Base-by-base conservation (phyloP, 768 basidiomycete species). In the Leccinellum luteum region DNA sequence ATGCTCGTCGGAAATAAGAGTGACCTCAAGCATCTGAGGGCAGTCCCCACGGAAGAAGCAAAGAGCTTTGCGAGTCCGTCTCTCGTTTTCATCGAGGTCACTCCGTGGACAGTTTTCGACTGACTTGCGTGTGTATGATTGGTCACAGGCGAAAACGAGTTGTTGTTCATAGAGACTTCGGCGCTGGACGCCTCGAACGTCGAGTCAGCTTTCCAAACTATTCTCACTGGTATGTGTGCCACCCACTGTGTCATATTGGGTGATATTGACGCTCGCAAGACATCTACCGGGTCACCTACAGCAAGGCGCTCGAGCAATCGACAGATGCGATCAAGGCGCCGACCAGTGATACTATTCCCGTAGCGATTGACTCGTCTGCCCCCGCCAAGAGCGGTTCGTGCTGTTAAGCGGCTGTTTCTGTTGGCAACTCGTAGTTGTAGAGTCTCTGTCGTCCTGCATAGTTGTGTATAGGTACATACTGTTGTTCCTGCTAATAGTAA, bases 121-220 rank as follows among this genome's bases (percentile, higher is more conserved):
- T 5, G 10, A 52, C 30, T 50, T 56, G 31, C 19, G 44, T 48
- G 47, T 52, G 17, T 38, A 38, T 38, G 17, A 38, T n/a, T 17
- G 17, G 9, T n/a, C 15, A 23, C 66, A 93, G 93, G 90, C 65
- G 94, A 96, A 77, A 94, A 95, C 68, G 87, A 86, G 21, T 75
- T 98, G 65, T 92, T 89, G 55, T 96, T 96, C 81, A 96, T 99
- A 64, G 96, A 99, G 81, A 99, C 96, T 59, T 99, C 96, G 69
- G 96, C 96, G 78, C 87, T 98, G 84, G 97, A 99, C 85, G 93
- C 96, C 66, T 95, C 94, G 51, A 97, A 98, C 77, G 95, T 99
- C 75, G 96, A 98, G 77, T 77, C 84, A 56, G 97, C 96, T 51
- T 99, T 99, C 87, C 94, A 98, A 74, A 94, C 86, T 57, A 98